phyloP scores from a whole-genome alignment of 2,329 filamentous ascomycete genomes.

The Nemania sp. region DNA sequence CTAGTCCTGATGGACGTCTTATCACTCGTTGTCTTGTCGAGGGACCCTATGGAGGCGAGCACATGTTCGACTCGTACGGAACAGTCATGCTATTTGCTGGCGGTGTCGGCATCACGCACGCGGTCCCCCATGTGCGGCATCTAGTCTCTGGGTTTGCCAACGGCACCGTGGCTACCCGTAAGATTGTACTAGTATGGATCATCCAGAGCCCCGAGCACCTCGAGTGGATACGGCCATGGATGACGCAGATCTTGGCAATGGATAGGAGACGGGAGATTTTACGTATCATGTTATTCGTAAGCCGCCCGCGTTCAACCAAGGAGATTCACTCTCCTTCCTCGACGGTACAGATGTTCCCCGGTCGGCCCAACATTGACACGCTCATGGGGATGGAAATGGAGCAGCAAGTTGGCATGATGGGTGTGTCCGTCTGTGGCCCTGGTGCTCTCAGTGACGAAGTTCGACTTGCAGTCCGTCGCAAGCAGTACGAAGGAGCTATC shows the following conservation, averaged over 20 bases:
- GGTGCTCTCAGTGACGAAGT: conserved; percentile 77
- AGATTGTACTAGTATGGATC: conserved; percentile 76
- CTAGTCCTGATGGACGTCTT: conserved; percentile 63
- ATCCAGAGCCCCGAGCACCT: conserved; percentile 79
- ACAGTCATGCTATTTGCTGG: conserved; percentile 79
- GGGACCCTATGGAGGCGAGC: conserved; percentile 75
- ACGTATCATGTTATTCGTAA: conserved; percentile 78
- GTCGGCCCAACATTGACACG: conserved; percentile 73
- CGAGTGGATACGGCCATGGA: conserved; percentile 83
- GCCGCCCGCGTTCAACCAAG: conserved; percentile 72
- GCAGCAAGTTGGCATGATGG: conserved; percentile 73
- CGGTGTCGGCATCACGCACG: conserved; percentile 80
- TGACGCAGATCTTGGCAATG: conserved; percentile 78
- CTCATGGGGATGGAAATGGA: conserved; percentile 74
- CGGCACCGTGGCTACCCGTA: conserved; percentile 70
- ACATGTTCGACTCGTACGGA: conserved; percentile 73
- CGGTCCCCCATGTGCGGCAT: conserved; percentile 73
- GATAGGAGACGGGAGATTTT: conserved; percentile 73
- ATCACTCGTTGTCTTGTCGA: conserved; percentile 69
- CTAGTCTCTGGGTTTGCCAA: conserved; percentile 70
- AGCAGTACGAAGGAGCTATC: conserved; percentile 67
- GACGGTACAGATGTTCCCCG: conserved; percentile 84
- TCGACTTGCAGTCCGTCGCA: conserved; percentile 64
- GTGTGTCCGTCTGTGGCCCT: conserved; percentile 74
- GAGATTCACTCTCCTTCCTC: conserved; percentile 78